Percentiles rank a stretch among this genome's conserved stretches.
These are phyloP conservation scores for Pseudogymnoascus destructans DNA, from an alignment of 2,329 filamentous ascomycete genomes.

Conservation along the genomic window DNA sequence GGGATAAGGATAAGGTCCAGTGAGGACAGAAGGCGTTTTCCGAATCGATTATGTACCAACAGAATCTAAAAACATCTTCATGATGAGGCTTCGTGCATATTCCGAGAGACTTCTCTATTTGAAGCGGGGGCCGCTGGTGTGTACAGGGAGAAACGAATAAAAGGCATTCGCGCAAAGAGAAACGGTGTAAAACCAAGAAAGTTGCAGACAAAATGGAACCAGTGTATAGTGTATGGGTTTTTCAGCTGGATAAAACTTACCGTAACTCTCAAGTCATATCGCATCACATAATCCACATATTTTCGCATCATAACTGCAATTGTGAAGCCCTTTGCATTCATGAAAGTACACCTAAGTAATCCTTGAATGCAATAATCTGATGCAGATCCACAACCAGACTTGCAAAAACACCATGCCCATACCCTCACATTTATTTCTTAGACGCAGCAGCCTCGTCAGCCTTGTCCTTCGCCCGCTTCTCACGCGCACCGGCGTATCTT, in stretches of 20 bases:
- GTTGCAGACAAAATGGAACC: background rate
- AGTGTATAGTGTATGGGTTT: background rate
- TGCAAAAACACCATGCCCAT: conserved; percentile 23
- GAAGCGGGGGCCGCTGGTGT: background rate
- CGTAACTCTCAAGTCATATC: background rate
- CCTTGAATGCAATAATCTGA: conserved; percentile 23
- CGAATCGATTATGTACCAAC: background rate
- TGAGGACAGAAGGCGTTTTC: background rate
- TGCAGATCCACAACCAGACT: conserved; percentile 19
- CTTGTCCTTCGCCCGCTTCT: conserved; percentile 88
- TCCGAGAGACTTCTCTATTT: background rate
- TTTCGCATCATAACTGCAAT: conserved; percentile 7
- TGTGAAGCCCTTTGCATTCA: conserved; percentile 24
- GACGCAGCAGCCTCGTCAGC: conserved; percentile 62
- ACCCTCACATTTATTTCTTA: conserved; percentile 59
- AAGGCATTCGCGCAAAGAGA: background rate
- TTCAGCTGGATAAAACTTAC: background rate
- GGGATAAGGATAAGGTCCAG: background rate
- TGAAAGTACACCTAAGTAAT: conserved; percentile 28
- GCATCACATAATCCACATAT: background rate
- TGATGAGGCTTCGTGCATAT: background rate
- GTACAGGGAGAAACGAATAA: background rate
- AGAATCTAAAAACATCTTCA: background rate
- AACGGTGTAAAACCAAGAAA: background rate
- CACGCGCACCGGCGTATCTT: conserved; percentile 67